Percentiles rank a stretch among this genome's conserved stretches.
Evolutionary conservation across 352 stramenopile species (phyloP).

Genomic region (Phytopythium chamaehyphon): DNA sequence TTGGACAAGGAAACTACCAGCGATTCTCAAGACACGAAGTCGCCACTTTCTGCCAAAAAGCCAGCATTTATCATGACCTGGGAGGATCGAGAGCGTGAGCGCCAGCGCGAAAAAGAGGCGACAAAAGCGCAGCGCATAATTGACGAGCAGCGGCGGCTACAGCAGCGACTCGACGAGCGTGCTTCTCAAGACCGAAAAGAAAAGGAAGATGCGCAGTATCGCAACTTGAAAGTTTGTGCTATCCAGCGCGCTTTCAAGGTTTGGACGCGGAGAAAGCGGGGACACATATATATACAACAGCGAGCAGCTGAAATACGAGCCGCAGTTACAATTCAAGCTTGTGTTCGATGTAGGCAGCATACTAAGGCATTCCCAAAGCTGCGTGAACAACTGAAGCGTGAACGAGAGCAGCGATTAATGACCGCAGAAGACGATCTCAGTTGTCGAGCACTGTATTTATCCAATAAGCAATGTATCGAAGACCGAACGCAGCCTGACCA

Average conservation of each 20-base stretch:
- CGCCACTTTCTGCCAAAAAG: slow-evolving; percentile 33
- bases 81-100: slow-evolving; percentile 63
- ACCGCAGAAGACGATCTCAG: neutral
- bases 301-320: neutral
- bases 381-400: neutral
- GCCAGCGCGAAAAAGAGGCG: slow-evolving; percentile 51
- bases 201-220: neutral
- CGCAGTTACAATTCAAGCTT: neutral
- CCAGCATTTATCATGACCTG: slow-evolving; percentile 64
- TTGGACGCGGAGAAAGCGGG: neutral
- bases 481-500: neutral
- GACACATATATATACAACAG: neutral
- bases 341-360: slow-evolving; percentile 1
- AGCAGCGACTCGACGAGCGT: slow-evolving; percentile 31
- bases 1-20: no score
- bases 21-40: neutral
- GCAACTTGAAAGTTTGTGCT: neutral
- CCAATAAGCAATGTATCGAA: no score
- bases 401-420: slow-evolving; percentile 5
- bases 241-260: neutral
- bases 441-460: neutral
- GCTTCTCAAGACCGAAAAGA: slow-evolving; percentile 13
- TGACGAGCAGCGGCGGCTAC: slow-evolving; percentile 51
- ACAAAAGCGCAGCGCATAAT: slow-evolving; percentile 57
- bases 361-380: neutral